These are phyloP conservation scores for Fusarium sp. DNA, from an alignment of 2,329 filamentous ascomycete species.

Conservation along the genomic window DNA sequence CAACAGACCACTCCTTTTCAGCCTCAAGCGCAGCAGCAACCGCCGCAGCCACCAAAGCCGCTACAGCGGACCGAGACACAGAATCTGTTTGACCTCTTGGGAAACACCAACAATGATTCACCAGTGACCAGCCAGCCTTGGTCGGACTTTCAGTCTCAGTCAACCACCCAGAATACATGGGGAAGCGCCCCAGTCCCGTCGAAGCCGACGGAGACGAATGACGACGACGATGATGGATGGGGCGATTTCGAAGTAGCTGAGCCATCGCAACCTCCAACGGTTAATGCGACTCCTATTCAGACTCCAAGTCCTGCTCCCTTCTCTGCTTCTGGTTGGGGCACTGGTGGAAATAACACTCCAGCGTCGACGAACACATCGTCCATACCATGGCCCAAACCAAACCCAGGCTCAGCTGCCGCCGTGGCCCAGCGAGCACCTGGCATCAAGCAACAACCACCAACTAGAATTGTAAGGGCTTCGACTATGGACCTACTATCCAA, in stretches of 20 bases:
- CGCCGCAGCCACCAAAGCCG: constrained; percentile 16
- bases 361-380: constrained; percentile 30
- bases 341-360: constrained; percentile 14
- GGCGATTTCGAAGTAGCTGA: constrained; percentile 75
- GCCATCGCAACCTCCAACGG: constrained; percentile 37
- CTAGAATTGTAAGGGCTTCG: constrained; percentile 57
- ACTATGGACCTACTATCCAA: constrained; percentile 68
- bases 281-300: constrained; percentile 31
- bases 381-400: constrained; percentile 36
- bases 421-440: constrained; percentile 14
- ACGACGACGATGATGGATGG: constrained; percentile 73
- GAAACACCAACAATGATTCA: constrained; percentile 30
- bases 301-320: constrained; percentile 8
- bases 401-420: constrained; percentile 9
- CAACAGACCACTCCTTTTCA: constrained; percentile 28
- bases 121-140: constrained; percentile 47
- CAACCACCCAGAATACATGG: constrained; percentile 39
- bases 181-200: constrained; percentile 25
- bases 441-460: constrained; percentile 28
- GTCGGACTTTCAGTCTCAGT: constrained; percentile 48
- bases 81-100: constrained; percentile 47
- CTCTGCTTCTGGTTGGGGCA: constrained; percentile 31
- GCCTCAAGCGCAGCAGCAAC: constrained; percentile 22
- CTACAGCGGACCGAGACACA: constrained; percentile 39
- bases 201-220: constrained; percentile 41